Conservation (phyloP, 2,329 filamentous ascomycete genomes). For the Saccharata proteae region DNA sequence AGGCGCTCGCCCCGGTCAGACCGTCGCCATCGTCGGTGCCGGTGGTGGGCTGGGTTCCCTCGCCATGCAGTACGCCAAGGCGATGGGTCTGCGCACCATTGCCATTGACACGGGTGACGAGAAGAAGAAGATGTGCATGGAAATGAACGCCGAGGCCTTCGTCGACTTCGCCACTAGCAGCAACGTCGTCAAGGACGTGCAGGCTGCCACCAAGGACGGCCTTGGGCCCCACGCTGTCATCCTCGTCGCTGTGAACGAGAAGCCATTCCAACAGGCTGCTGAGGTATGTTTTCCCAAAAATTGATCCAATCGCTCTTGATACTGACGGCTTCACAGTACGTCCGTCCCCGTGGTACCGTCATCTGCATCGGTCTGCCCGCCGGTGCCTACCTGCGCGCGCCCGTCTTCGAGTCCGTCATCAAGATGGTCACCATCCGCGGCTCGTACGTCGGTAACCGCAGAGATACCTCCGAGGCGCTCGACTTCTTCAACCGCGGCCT, state of each 20-base stretch:
- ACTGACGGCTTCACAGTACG: slow-evolving; percentile 42
- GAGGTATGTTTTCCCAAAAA: slow-evolving; percentile 21
- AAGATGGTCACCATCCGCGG: slow-evolving; percentile 89
- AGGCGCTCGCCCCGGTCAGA: slow-evolving; percentile 59
- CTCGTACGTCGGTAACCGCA: slow-evolving; percentile 85
- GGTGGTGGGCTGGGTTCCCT: slow-evolving; percentile 72
- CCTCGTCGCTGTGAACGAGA: slow-evolving; percentile 75
- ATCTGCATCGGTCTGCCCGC: slow-evolving; percentile 84
- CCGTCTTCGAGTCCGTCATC: slow-evolving; percentile 81
- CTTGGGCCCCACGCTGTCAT: slow-evolving; percentile 80
- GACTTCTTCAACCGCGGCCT: slow-evolving; percentile 78
- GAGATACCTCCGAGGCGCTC: slow-evolving; percentile 76
- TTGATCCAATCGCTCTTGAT: slow-evolving; percentile 1
- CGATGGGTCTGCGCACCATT: slow-evolving; percentile 75
- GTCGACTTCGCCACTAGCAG: slow-evolving; percentile 69
- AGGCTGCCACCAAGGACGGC: slow-evolving; percentile 65
- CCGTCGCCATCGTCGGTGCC: slow-evolving; percentile 73
- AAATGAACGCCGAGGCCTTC: slow-evolving; percentile 59
- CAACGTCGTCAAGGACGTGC: slow-evolving; percentile 75
- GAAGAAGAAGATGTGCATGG: slow-evolving; percentile 55
- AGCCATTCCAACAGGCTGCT: slow-evolving; percentile 89
- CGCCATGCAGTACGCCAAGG: slow-evolving; percentile 77
- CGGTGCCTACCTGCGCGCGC: slow-evolving; percentile 64
- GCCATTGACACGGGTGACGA: slow-evolving; percentile 76
- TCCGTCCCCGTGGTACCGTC: slow-evolving; percentile 69